Percentiles rank a stretch among this genome's conserved stretches.
Evolutionary conservation across 73 alveolate genomes (phyloP).

Genomic region (Paramecium primaurelia): DNA sequence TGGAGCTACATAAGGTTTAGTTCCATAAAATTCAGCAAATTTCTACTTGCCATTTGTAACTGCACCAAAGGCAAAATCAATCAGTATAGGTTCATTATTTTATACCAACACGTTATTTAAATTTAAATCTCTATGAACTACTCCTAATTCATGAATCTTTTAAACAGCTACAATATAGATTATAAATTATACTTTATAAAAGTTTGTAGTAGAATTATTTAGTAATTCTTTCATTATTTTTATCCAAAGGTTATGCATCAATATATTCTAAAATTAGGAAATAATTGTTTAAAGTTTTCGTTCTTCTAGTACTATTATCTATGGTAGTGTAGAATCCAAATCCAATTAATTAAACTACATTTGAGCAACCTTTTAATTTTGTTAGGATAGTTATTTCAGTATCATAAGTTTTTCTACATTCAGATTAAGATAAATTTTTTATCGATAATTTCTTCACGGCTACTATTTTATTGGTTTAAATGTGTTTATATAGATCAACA

Average conservation of each 20-base stretch:
- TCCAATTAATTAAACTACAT: neutral
- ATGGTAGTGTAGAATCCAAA: neutral
- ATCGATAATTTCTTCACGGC: neutral
- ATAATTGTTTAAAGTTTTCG: neutral
- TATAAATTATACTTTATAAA: neutral
- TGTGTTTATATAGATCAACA: constrained; percentile 6
- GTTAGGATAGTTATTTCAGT: neutral
- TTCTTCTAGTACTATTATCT: neutral
- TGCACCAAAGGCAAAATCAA: constrained; percentile 23
- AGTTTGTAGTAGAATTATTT: neutral
- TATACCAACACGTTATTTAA: neutral
- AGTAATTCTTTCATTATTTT: neutral
- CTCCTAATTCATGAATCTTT: neutral
- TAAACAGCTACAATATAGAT: neutral
- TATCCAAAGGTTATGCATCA: neutral
- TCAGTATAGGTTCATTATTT: neutral
- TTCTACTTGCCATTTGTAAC: neutral
- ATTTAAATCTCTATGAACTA: constrained; percentile 36
- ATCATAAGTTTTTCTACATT: neutral
- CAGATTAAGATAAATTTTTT: neutral
- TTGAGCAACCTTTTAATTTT: neutral
- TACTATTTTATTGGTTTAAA: neutral
- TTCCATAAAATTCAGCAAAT: constrained; percentile 15
- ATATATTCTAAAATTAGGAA: neutral
- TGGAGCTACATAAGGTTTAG: constrained; percentile 44